phyloP scores from a whole-genome alignment of 306 rosid species.

The Rosa lucieae region DNA sequence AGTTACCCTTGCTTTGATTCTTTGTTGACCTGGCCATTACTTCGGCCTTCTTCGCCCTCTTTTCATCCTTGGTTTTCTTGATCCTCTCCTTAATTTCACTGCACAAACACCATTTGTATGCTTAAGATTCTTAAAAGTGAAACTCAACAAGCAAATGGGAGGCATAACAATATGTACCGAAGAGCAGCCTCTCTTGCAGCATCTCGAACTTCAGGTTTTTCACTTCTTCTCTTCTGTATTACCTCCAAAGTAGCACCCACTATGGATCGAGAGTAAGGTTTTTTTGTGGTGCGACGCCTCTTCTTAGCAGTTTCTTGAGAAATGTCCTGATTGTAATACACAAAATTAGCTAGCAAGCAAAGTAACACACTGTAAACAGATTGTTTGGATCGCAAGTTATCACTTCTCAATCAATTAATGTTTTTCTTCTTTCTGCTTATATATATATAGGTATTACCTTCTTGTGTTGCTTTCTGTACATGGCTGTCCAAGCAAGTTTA shows the following conservation, averaged over 20 bases:
- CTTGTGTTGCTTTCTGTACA: slow-evolving; percentile 77
- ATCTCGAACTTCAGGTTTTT: slow-evolving; percentile 8
- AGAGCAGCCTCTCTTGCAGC: slow-evolving; percentile 13
- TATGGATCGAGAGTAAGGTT: slow-evolving; percentile 22
- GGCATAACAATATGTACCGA: not conserved
- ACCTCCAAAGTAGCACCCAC: slow-evolving; percentile 16
- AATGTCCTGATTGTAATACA: slow-evolving; percentile 3
- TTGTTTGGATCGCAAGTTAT: not conserved
- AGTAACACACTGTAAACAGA: not conserved
- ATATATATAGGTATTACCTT: slow-evolving; percentile 34
- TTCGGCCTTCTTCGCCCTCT: slow-evolving; percentile 18
- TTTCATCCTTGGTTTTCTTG: slow-evolving; percentile 19
- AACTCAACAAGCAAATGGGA: not conserved
- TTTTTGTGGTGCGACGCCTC: not conserved
- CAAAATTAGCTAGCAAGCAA: not conserved
- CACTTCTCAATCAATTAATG: not conserved
- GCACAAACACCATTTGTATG: not conserved
- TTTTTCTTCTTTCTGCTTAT: not conserved
- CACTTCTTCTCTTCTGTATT: slow-evolving; percentile 9
- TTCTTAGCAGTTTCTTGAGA: not conserved
- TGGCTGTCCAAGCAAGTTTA: slow-evolving; percentile 75
- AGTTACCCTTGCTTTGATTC: slow-evolving; percentile 6
- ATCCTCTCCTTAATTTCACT: slow-evolving; percentile 18
- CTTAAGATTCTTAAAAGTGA: not conserved
- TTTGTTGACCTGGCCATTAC: not conserved